Evolutionary conservation across 1,284 basidiomycete species (phyloP).

Genomic region (Tremellales sp.): DNA sequence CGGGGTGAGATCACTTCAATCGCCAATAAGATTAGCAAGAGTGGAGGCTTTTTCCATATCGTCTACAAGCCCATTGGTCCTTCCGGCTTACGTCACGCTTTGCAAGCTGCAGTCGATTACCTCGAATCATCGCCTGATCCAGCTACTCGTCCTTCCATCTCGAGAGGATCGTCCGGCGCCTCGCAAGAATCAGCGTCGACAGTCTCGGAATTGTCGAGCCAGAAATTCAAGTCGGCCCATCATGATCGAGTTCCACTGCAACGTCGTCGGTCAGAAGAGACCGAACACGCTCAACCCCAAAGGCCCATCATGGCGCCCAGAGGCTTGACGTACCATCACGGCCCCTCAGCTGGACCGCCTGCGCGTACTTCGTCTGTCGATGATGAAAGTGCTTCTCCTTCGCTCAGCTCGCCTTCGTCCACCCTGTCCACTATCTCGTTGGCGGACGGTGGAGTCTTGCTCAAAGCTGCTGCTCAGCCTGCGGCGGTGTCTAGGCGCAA

Average conservation of each 20-base stretch:
- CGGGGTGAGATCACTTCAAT: slow-evolving; percentile 55
- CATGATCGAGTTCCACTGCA: slow-evolving; percentile 23
- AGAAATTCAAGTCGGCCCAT: slow-evolving; percentile 12
- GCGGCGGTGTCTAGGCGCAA: slow-evolving; percentile 43
- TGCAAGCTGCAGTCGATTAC: slow-evolving; percentile 68
- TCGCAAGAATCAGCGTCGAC: slow-evolving; percentile 26
- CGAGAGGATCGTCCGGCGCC: slow-evolving; percentile 30
- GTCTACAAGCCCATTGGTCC: slow-evolving; percentile 89
- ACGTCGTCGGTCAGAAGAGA: slow-evolving; percentile 45
- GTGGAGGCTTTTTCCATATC: slow-evolving; percentile 81
- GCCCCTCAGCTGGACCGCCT: not conserved
- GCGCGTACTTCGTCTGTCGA: slow-evolving; percentile 1
- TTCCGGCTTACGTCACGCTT: slow-evolving; percentile 62
- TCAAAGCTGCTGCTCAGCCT: slow-evolving; percentile 47
- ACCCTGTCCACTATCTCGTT: slow-evolving; percentile 51
- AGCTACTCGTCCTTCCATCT: slow-evolving; percentile 23
- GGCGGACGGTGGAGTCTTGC: slow-evolving; percentile 52
- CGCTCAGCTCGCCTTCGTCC: slow-evolving; percentile 10
- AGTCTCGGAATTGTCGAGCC: slow-evolving; percentile 20
- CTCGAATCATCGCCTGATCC: slow-evolving; percentile 37
- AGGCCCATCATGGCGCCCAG: slow-evolving; percentile 40
- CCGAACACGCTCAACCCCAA: slow-evolving; percentile 10
- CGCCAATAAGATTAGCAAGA: slow-evolving; percentile 48
- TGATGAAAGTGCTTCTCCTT: not conserved
- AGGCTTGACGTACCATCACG: slow-evolving; percentile 37